Evolutionary conservation across 2,329 filamentous ascomycete genomes (phyloP), one percentile per base, ranked within the genome.

Genomic region (Apiospora saccharicola): DNA sequence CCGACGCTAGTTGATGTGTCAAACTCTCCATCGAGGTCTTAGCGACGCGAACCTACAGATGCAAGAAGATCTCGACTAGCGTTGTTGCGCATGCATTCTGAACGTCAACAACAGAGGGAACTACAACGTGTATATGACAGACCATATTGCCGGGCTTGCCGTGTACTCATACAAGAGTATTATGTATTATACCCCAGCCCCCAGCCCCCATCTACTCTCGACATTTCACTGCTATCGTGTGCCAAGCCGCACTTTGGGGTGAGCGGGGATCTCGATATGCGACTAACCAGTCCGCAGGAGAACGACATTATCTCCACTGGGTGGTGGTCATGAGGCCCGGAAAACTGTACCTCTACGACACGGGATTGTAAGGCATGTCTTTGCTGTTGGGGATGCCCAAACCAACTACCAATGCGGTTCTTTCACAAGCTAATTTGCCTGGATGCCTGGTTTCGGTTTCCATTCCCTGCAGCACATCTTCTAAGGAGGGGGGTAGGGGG

Each of bases 1-100:
- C 57, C 57, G 57, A 64, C 57, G 57, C 57, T 64, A 64, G 34
- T 64, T 34, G 34, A 41, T 64, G 57, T 64, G 57, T 41, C 57
- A 64, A 64, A 64, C 57, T 41, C 34, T 41, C 30, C 19, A n/a
- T 41, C 57, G 34, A 64, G 12, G 57, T 64, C 57, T 41, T 34
- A 57, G 26, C 26, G 53, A 22, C 53, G 26, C n/a, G 49, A 13
- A 53, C 49, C 1, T 53, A 26, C 49, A 19, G 26, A 41, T 64
- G 57, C 57, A 64, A 22, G 34, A 64, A 13, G 19, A 64, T 64
- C 57, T 7, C 10, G 14, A 64, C 8, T 24, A 37, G 34, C 41
- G 22, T 13, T 64, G 57, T 64, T 34, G 4, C 41, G 16, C 57
- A 64, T 64, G 57, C 19, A 8, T 22, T 10, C 14, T 61, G 13